These are phyloP conservation scores for Pholiota microspora DNA, from an alignment of 768 basidiomycete genomes.

Conservation along the genomic window DNA sequence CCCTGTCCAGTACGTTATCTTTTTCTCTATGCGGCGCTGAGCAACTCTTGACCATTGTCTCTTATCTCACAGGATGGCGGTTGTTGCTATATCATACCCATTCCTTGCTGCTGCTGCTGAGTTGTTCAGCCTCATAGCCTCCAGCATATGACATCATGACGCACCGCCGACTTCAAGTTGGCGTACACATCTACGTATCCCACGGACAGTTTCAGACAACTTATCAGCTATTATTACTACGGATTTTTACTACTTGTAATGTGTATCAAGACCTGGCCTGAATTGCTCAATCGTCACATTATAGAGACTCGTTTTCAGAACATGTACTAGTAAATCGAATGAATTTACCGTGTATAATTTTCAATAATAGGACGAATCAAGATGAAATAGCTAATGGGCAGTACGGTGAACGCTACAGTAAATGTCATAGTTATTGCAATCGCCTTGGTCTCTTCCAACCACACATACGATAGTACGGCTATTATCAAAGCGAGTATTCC, in stretches of 20 bases:
- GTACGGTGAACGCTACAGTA: conserved; percentile 7
- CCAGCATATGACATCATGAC: too few species aligned
- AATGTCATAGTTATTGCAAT: conserved; percentile 9
- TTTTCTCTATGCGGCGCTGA: neutral
- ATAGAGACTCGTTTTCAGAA: too few species aligned
- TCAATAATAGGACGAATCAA: conserved; percentile 5
- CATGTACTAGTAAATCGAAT: too few species aligned
- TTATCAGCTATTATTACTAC: too few species aligned
- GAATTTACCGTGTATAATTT: too few species aligned
- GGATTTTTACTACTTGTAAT: too few species aligned
- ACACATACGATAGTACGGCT: conserved; percentile 13
- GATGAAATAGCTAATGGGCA: conserved; percentile 12
- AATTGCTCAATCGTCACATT: too few species aligned
- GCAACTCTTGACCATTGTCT: neutral
- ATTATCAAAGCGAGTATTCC: conserved; percentile 15
- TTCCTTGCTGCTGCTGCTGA: conserved; percentile 31
- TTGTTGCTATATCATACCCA: conserved; percentile 27
- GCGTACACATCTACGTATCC: too few species aligned
- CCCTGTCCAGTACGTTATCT: conserved; percentile 27
- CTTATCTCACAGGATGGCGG: conserved; percentile 19
- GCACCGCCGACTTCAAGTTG: too few species aligned
- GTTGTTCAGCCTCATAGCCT: too few species aligned
- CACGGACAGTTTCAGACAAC: too few species aligned
- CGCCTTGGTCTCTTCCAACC: conserved; percentile 9
- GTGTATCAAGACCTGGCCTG: too few species aligned